Conservation (phyloP, 768 basidiomycete species). For the Lentinula sp. region DNA sequence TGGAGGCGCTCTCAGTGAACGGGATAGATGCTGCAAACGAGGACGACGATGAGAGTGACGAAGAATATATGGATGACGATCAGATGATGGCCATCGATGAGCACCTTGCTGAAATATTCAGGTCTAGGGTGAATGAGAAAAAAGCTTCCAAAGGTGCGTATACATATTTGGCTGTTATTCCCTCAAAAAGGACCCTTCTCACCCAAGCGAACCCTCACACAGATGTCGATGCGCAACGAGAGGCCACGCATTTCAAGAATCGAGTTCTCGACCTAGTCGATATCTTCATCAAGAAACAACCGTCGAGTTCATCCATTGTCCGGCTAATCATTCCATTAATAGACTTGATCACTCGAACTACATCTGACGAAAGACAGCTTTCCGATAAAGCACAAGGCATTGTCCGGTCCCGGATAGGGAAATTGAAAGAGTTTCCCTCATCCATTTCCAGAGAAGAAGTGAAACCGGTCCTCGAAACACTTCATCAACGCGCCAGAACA, state of each 20-base stretch:
- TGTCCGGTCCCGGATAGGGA: constrained; percentile 65
- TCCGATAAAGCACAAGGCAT: constrained; percentile 82
- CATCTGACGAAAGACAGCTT: constrained; percentile 81
- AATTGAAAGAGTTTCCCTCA: constrained; percentile 61
- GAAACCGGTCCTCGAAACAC: constrained; percentile 43
- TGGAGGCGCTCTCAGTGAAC: constrained; percentile 54
- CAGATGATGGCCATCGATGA: constrained; percentile 98
- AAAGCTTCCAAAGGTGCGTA: constrained; percentile 59
- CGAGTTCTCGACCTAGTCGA: constrained; percentile 94
- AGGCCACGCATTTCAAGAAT: constrained; percentile 95
- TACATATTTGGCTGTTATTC: background rate
- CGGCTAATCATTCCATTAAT: constrained; percentile 72
- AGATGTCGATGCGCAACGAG: constrained; percentile 70
- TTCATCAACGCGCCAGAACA: constrained; percentile 72
- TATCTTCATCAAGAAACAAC: constrained; percentile 70
- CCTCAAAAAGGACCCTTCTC: no score
- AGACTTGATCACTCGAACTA: constrained; percentile 60
- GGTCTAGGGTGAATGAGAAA: constrained; percentile 52
- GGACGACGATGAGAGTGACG: constrained; percentile 38
- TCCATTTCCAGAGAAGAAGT: constrained; percentile 38
- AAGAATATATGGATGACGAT: constrained; percentile 88
- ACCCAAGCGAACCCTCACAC: background rate
- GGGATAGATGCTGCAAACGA: constrained; percentile 52
- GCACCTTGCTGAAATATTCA: constrained; percentile 85
- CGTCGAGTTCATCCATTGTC: constrained; percentile 62